Evolutionary conservation across 768 basidiomycete genomes (phyloP).

Genomic region (Phylloporus rhodoxanthus): DNA sequence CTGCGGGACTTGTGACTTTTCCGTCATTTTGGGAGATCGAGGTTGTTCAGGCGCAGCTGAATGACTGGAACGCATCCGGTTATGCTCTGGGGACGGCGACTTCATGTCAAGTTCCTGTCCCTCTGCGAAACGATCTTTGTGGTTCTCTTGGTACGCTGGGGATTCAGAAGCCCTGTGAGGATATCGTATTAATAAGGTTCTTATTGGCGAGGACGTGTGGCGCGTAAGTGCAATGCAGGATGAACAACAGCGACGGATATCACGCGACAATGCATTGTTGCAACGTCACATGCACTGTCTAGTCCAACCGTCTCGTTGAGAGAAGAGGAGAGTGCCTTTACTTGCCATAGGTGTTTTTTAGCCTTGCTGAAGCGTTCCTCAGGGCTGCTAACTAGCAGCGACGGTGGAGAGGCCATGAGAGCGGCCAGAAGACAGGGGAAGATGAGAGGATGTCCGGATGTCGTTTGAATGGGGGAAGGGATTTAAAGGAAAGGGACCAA

Average conservation of each 20-base stretch:
- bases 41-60: slow-evolving; percentile 12
- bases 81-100: slow-evolving; percentile 19
- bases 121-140: slow-evolving; percentile 9
- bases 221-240: slow-evolving; percentile 22
- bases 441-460: slow-evolving; percentile 22
- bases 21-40: slow-evolving; percentile 17
- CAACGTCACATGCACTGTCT: slow-evolving; percentile 9
- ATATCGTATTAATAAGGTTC: slow-evolving; percentile 19
- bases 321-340: slow-evolving; percentile 10
- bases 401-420: slow-evolving; percentile 24
- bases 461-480: slow-evolving; percentile 19
- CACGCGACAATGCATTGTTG: slow-evolving; percentile 10
- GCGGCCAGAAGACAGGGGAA: slow-evolving; percentile 17
- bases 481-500: slow-evolving; percentile 28
- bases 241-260: slow-evolving; percentile 12
- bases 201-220: slow-evolving; percentile 24
- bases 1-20: slow-evolving; percentile 18
- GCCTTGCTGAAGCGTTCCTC: slow-evolving; percentile 34
- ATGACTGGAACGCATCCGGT: slow-evolving; percentile 18
- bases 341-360: slow-evolving; percentile 33
- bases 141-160: slow-evolving; percentile 19
- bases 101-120: slow-evolving; percentile 12
- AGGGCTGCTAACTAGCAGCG: slow-evolving; percentile 14
- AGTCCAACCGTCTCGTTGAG: background rate
- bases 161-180: slow-evolving; percentile 29